A percentile compares a stretch with the other conserved stretches of the same genome.
These are phyloP conservation scores for Glebionis coronaria DNA, from an alignment of 129 eudicot genomes.

Conservation along the genomic window DNA sequence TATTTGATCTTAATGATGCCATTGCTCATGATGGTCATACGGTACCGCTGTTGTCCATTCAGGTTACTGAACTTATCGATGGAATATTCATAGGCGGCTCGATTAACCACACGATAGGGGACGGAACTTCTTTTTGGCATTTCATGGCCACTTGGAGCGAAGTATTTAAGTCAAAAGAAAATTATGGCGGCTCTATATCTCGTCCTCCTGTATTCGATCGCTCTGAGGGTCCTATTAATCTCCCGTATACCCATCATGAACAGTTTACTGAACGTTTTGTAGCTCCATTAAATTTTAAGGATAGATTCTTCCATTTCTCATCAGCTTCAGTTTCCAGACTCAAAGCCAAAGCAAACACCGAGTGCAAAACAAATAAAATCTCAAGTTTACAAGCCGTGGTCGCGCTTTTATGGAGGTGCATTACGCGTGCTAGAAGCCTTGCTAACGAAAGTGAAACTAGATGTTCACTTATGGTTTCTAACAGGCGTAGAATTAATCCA, in stretches of 20 bases:
- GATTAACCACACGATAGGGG: constrained; percentile 36
- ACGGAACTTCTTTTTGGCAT: constrained; percentile 55
- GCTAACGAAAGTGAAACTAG: constrained; percentile 13
- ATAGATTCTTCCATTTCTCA: constrained; percentile 41
- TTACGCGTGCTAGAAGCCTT: constrained; percentile 28
- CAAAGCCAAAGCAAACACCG: constrained; percentile 47
- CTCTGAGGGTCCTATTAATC: not conserved
- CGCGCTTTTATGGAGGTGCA: constrained; percentile 48
- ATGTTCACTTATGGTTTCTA: constrained; percentile 16
- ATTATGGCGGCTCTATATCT: not conserved
- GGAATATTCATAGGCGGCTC: constrained; percentile 38
- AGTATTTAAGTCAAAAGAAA: constrained; percentile 20
- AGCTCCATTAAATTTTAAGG: not conserved
- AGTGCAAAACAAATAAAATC: constrained; percentile 25
- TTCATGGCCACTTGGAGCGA: constrained; percentile 40
- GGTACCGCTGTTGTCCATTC: constrained; percentile 20
- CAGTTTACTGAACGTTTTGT: not conserved
- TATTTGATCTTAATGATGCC: constrained; percentile 40
- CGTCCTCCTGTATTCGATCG: constrained; percentile 29
- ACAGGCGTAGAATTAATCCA: constrained; percentile 32
- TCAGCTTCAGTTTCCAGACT: constrained; percentile 23
- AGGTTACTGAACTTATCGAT: constrained; percentile 33
- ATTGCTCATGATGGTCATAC: constrained; percentile 45
- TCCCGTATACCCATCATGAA: constrained; percentile 17
- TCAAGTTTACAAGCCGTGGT: constrained; percentile 48